A percentile compares a stretch with the other conserved stretches of the same genome.
Conservation (phyloP, 352 stramenopile genomes). For the Globisporangium barbulae region DNA sequence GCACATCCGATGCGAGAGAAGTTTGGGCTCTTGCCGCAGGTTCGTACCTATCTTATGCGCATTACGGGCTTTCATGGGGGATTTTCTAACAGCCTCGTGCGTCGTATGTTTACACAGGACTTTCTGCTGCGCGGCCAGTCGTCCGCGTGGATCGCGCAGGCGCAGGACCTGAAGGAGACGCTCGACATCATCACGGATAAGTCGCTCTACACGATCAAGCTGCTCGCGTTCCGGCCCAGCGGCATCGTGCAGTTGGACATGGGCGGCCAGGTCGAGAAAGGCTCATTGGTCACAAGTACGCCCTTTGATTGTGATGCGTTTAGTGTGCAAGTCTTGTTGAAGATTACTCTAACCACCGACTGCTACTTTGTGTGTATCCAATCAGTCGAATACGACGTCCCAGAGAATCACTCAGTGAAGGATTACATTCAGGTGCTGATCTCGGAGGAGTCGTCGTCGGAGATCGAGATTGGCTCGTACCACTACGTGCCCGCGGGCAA, state of each 20-base stretch:
- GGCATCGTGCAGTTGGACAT: conserved; percentile 83
- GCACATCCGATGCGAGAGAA: conserved; percentile 67
- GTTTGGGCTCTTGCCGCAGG: conserved; percentile 72
- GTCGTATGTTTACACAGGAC: conserved; percentile 28
- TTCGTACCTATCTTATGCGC: conserved; percentile 11
- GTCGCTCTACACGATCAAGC: conserved; percentile 61
- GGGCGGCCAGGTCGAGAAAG: conserved; percentile 81
- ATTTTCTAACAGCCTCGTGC: background rate
- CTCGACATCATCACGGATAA: conserved; percentile 66
- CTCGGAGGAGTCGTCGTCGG: conserved; percentile 62
- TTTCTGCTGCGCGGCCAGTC: conserved; percentile 66
- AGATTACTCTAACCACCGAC: too few relatives aligned
- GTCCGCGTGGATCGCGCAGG: conserved; percentile 62
- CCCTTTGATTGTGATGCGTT: background rate
- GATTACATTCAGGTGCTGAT: conserved; percentile 87
- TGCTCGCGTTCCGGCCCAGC: conserved; percentile 77
- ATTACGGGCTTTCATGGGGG: too few relatives aligned
- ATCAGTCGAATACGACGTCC: conserved; percentile 76
- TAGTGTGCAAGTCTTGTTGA: background rate
- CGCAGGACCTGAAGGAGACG: conserved; percentile 70
- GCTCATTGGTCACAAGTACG: conserved; percentile 77
- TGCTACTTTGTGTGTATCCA: background rate
- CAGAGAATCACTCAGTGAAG: conserved; percentile 77
- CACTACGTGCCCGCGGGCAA: conserved; percentile 63
- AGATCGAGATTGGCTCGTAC: conserved; percentile 77